Percentiles rank a stretch among this genome's conserved stretches.
Conservation (phyloP, 129 eudicot genomes). For the Centaurea solstitialis region DNA sequence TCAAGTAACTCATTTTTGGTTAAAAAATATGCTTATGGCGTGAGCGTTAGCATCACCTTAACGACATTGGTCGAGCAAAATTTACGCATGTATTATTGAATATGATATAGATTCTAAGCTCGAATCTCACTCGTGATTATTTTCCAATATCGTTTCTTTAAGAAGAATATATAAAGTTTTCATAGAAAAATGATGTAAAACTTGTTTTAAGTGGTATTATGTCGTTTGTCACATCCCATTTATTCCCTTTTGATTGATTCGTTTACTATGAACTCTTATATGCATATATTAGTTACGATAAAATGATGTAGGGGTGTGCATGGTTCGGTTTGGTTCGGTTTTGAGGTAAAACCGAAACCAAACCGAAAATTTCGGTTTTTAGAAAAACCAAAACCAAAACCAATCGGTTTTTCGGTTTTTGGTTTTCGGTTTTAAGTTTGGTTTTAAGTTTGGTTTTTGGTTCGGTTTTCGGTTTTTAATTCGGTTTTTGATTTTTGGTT, state of each 20-base stretch:
- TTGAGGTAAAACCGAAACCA: too few relatives aligned
- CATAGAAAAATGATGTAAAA: slow-evolving; percentile 11
- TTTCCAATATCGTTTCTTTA: slow-evolving; percentile 3
- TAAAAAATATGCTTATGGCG: background rate
- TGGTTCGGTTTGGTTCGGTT: too few relatives aligned
- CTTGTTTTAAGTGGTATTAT: slow-evolving; percentile 25
- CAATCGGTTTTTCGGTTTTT: too few relatives aligned
- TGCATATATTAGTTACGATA: background rate
- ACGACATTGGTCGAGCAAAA: background rate
- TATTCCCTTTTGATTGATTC: slow-evolving; percentile 20
- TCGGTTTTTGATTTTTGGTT: too few relatives aligned
- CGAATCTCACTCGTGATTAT: slow-evolving; percentile 21
- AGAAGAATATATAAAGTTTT: slow-evolving; percentile 22
- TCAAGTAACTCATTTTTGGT: background rate
- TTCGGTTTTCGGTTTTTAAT: too few relatives aligned
- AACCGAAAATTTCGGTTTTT: too few relatives aligned
- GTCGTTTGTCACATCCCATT: slow-evolving; percentile 35
- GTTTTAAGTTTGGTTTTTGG: too few relatives aligned
- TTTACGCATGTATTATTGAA: background rate
- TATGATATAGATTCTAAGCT: slow-evolving; percentile 13
- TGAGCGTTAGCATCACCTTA: background rate
- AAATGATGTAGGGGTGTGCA: background rate
- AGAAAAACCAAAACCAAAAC: too few relatives aligned
- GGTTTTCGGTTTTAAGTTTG: too few relatives aligned
- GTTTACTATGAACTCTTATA: background rate